Percentiles rank a stretch among this genome's conserved stretches.
Evolutionary conservation across 2,329 filamentous ascomycete species (phyloP).

Genomic region (Colletotrichum cuscutae): DNA sequence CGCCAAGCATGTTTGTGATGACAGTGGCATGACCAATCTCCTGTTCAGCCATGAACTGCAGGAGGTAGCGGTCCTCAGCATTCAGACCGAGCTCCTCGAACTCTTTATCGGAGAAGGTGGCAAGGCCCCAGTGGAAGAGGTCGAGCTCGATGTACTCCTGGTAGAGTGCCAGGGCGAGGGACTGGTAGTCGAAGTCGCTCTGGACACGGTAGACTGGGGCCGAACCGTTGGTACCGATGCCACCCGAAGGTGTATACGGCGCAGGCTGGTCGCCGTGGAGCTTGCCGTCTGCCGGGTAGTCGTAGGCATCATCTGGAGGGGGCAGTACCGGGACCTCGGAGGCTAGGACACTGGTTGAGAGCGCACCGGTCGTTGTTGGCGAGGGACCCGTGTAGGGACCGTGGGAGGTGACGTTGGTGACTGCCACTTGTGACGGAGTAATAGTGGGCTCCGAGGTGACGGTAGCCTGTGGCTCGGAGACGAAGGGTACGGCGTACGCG

Average conservation of each 20-base stretch:
- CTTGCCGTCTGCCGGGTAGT: slow-evolving; percentile 77
- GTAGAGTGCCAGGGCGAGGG: slow-evolving; percentile 78
- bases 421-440: slow-evolving; percentile 43
- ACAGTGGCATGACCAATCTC: slow-evolving; percentile 83
- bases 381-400: slow-evolving; percentile 74
- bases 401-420: slow-evolving; percentile 72
- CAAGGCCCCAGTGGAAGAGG: slow-evolving; percentile 81
- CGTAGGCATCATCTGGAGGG: slow-evolving; percentile 69
- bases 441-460: slow-evolving; percentile 42
- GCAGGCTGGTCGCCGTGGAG: slow-evolving; percentile 75
- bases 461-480: slow-evolving; percentile 48
- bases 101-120: slow-evolving; percentile 74
- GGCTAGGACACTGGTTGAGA: slow-evolving; percentile 67
- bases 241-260: slow-evolving; percentile 78
- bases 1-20: slow-evolving; percentile 80
- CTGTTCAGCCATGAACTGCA: slow-evolving; percentile 82
- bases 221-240: slow-evolving; percentile 81
- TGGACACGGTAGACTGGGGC: slow-evolving; percentile 80
- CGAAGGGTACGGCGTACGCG: slow-evolving; percentile 45
- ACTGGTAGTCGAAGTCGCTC: slow-evolving; percentile 87
- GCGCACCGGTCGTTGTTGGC: slow-evolving; percentile 74
- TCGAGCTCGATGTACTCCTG: slow-evolving; percentile 89
- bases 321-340: slow-evolving; percentile 67
- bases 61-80: slow-evolving; percentile 74
- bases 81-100: slow-evolving; percentile 76